A percentile compares a stretch with the other conserved stretches of the same genome.
phyloP scores from a whole-genome alignment of 75 land plant species.

The Azolla pinnata region DNA sequence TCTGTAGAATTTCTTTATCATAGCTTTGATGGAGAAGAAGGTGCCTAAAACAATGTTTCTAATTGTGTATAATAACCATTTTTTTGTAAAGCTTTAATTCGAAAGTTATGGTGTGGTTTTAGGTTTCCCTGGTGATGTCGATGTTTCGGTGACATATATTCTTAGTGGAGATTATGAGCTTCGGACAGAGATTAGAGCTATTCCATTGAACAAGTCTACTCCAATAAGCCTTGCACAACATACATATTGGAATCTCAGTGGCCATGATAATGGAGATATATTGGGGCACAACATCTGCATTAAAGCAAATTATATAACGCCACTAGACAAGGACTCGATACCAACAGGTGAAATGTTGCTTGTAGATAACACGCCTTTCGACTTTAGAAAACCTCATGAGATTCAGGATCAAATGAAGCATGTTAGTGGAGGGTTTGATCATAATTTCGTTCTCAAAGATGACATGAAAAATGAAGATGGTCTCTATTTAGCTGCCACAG shows the following conservation, averaged over 20 bases:
- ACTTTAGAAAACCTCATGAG: conserved; percentile 42
- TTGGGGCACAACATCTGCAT: conserved; percentile 58
- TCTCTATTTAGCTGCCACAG: conserved; percentile 46
- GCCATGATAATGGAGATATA: conserved; percentile 61
- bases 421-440: conserved; percentile 80
- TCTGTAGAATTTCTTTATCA: conserved; percentile 77
- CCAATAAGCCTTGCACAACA: conserved; percentile 86
- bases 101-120: background rate
- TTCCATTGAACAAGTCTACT: conserved; percentile 67
- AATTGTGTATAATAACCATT: background rate
- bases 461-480: conserved; percentile 40
- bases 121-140: conserved; percentile 83
- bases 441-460: conserved; percentile 73
- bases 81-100: background rate
- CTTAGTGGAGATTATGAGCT: conserved; percentile 44
- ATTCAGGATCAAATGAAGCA: conserved; percentile 32
- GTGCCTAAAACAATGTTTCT: conserved; percentile 16
- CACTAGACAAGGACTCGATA: conserved; percentile 55
- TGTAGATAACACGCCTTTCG: conserved; percentile 81
- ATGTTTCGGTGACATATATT: conserved; percentile 62
- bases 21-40: conserved; percentile 93
- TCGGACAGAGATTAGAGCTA: conserved; percentile 78
- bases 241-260: conserved; percentile 88
- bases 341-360: conserved; percentile 80
- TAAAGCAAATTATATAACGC: conserved; percentile 52